A percentile compares a stretch with the other conserved stretches of the same genome.
These are phyloP conservation scores for Silene uniflora DNA, from an alignment of 148 eudicot genomes.

Conservation along the genomic window DNA sequence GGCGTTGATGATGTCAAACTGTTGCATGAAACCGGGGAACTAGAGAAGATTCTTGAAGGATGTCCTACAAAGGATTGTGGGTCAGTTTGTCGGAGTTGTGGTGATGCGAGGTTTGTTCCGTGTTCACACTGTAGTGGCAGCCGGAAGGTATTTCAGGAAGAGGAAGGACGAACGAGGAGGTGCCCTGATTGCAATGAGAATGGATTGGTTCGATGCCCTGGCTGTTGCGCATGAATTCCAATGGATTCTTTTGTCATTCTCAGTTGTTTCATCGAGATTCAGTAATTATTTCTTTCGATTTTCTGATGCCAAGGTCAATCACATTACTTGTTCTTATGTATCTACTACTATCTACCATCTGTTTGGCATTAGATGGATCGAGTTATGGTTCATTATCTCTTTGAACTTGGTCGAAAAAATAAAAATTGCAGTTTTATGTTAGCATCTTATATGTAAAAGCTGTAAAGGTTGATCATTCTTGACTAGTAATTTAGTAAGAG, in stretches of 20 bases:
- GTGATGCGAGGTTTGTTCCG: constrained; percentile 86
- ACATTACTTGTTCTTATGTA: constrained; percentile 7
- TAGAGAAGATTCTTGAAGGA: constrained; percentile 64
- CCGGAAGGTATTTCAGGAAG: constrained; percentile 66
- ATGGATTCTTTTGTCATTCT: neutral
- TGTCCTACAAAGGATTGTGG: constrained; percentile 54
- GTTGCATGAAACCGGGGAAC: constrained; percentile 70
- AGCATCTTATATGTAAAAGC: neutral
- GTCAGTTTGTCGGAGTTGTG: constrained; percentile 64
- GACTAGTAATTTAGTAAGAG: neutral
- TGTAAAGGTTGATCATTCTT: constrained; percentile 14
- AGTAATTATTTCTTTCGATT: constrained; percentile 9
- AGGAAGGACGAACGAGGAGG: constrained; percentile 53
- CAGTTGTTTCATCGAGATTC: neutral
- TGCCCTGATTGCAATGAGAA: constrained; percentile 84
- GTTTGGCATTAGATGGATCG: constrained; percentile 11
- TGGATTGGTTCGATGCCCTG: constrained; percentile 81
- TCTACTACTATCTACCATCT: neutral
- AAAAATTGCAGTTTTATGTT: neutral
- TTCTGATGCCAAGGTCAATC: constrained; percentile 8
- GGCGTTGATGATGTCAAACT: constrained; percentile 79
- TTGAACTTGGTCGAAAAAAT: constrained; percentile 18
- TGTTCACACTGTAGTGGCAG: constrained; percentile 82
- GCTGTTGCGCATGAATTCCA: constrained; percentile 60
- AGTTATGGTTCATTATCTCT: constrained; percentile 21